Base-by-base conservation (phyloP, 2,329 filamentous ascomycete genomes). In the Cercospora beticola region DNA sequence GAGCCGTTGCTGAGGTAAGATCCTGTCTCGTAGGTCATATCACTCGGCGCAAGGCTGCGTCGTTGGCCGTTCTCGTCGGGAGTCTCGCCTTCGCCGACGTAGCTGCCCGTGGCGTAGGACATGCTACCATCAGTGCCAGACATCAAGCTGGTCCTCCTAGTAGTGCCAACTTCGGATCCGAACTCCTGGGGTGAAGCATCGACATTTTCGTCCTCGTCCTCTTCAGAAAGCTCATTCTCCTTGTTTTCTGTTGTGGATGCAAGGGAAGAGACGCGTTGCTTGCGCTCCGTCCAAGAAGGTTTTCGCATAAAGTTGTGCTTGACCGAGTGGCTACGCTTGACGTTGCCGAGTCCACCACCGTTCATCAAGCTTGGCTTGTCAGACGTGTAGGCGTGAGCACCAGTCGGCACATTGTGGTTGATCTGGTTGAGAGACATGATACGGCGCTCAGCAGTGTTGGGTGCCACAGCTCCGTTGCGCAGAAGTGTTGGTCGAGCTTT, bases 391-490 rank as follows among this genome's bases (percentile, higher is more conserved):
- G 77, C 78, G 81, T 82, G 75, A 66, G 78, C 78, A 40, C 81
- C 80, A 52, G 80, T 82, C 5, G 88, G 83, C 36, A 87, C 84
- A 76, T 95, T 94, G 78, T 90, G 89, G 64, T 88, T 92, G 74
- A 98, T 96, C 80, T 97, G 92, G 78, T 91, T 96, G 40, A 98
- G 87, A 62, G 93, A 97, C 68, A 96, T 87, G 75, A 98, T 97
- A 60, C 95, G 89, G 49, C 94, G 87, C 70, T 82, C 82, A 16
- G 81, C 79, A 43, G 80, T 74, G 65, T 77, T 77, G 4, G 76
- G 75, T 30, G 62, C 62, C 28, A 78, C 75, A 18, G 76, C 74
- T n/a, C 78, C 77, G 67, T 80, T 82, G 60, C 81, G 79, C 59
- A 78, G 78, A 10, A 81, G 75, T 30, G 78, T 77, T 43, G 81